Percentiles rank a stretch among this genome's conserved stretches.
Conservation (phyloP, 257 asterid species). For the Solanum pennellii region DNA sequence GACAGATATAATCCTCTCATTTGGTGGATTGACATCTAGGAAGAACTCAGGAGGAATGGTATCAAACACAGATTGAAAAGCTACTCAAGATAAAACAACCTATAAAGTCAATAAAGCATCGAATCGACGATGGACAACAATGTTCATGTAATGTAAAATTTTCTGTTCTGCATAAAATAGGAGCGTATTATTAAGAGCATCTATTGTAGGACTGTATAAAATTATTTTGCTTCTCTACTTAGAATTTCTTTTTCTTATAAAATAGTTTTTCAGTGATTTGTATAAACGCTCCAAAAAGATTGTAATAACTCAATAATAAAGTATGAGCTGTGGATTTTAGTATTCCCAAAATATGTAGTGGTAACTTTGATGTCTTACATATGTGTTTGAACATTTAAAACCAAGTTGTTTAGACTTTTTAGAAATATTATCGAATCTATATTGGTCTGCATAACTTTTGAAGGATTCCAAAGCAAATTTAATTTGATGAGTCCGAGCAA, state of each 20-base stretch:
- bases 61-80: not conserved
- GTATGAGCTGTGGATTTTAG: not conserved
- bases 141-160: not conserved
- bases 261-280: not conserved
- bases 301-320: not conserved
- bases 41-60: not conserved
- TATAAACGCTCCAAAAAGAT: not conserved
- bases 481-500: too few species aligned
- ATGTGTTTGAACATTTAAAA: not conserved
- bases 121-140: not conserved
- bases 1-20: constrained; percentile 25
- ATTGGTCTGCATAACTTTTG: too few species aligned
- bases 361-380: not conserved
- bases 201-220: not conserved
- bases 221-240: not conserved
- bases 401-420: too few species aligned
- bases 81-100: not conserved
- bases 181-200: not conserved
- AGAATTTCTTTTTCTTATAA: not conserved
- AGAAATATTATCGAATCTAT: rapidly evolving
- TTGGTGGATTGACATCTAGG: constrained; percentile 10
- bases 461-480: rapidly evolving
- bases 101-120: not conserved
- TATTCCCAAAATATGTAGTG: not conserved
- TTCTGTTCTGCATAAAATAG: not conserved